A percentile compares a stretch with the other conserved stretches of the same genome.
phyloP scores from a whole-genome alignment of 768 basidiomycete species.

The Terana coerulea region DNA sequence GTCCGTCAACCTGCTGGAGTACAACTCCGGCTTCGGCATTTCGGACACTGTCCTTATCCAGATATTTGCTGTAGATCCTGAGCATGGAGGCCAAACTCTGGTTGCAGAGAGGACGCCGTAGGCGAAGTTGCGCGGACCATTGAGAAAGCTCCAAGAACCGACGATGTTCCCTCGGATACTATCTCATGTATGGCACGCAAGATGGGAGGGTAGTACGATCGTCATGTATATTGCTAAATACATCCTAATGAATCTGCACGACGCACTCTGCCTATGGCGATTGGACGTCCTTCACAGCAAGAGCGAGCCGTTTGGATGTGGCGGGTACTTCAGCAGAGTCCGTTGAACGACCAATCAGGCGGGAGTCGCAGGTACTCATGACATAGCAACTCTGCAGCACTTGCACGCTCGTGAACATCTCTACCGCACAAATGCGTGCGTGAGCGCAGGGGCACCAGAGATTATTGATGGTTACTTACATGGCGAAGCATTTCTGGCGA shows the following conservation, averaged over 20 bases:
- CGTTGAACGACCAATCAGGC: slow-evolving; percentile 71
- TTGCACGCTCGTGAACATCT: slow-evolving; percentile 81
- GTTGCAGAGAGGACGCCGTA: too few relatives aligned
- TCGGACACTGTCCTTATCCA: background rate
- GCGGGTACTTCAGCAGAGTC: too few relatives aligned
- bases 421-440: slow-evolving; percentile 35
- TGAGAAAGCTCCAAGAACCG: too few relatives aligned
- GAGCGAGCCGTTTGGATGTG: too few relatives aligned
- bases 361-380: slow-evolving; percentile 77
- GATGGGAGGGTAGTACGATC: too few relatives aligned
- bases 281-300: too few relatives aligned
- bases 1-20: slow-evolving; percentile 17
- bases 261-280: too few relatives aligned
- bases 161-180: too few relatives aligned
- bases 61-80: slow-evolving; percentile 15
- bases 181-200: too few relatives aligned
- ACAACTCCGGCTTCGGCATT: slow-evolving; percentile 14
- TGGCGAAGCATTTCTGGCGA: slow-evolving; percentile 82
- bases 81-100: slow-evolving; percentile 6
- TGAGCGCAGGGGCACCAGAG: background rate
- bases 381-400: slow-evolving; percentile 69
- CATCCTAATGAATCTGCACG: too few relatives aligned
- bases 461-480: slow-evolving; percentile 46
- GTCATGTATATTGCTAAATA: too few relatives aligned
- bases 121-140: too few relatives aligned